These are phyloP conservation scores for Fusarium brevicatenulatum DNA, from an alignment of 2,329 filamentous ascomycete species.

Conservation along the genomic window DNA sequence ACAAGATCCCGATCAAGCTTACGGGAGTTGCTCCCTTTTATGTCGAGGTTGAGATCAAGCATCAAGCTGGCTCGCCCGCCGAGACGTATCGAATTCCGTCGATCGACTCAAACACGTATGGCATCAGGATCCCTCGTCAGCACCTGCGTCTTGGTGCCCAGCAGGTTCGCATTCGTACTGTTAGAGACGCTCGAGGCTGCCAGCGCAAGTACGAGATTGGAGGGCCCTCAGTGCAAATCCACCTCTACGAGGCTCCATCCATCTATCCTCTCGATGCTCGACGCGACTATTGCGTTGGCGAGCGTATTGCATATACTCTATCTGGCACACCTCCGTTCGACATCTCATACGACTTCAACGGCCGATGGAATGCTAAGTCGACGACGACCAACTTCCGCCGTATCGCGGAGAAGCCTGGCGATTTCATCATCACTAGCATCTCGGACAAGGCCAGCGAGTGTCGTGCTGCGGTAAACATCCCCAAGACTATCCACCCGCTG, in stretches of 20 bases:
- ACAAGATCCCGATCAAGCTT: slow-evolving; percentile 87
- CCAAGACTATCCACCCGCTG: slow-evolving; percentile 88
- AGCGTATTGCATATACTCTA: slow-evolving; percentile 91
- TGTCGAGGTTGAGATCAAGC: slow-evolving; percentile 92
- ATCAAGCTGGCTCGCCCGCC: slow-evolving; percentile 81
- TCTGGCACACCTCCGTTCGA: slow-evolving; percentile 93
- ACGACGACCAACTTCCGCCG: slow-evolving; percentile 87
- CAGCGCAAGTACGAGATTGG: slow-evolving; percentile 78
- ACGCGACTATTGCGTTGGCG: slow-evolving; percentile 92
- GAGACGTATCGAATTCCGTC: slow-evolving; percentile 85
- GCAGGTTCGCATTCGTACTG: slow-evolving; percentile 86
- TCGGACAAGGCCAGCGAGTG: slow-evolving; percentile 91
- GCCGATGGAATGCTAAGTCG: slow-evolving; percentile 81
- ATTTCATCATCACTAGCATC: slow-evolving; percentile 86
- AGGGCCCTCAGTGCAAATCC: slow-evolving; percentile 84
- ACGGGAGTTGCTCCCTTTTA: slow-evolving; percentile 88
- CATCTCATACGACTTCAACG: slow-evolving; percentile 90
- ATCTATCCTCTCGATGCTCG: slow-evolving; percentile 89
- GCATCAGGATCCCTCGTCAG: slow-evolving; percentile 84
- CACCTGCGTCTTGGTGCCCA: slow-evolving; percentile 90
- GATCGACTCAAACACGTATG: slow-evolving; percentile 78
- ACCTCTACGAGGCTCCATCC: slow-evolving; percentile 91
- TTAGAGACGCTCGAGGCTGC: slow-evolving; percentile 88
- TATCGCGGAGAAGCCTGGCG: slow-evolving; percentile 89
- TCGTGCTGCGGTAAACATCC: slow-evolving; percentile 79